Evolutionary conservation across 108 stramenopile species (phyloP).

Genomic region (Aurantiochytrium sp.): DNA sequence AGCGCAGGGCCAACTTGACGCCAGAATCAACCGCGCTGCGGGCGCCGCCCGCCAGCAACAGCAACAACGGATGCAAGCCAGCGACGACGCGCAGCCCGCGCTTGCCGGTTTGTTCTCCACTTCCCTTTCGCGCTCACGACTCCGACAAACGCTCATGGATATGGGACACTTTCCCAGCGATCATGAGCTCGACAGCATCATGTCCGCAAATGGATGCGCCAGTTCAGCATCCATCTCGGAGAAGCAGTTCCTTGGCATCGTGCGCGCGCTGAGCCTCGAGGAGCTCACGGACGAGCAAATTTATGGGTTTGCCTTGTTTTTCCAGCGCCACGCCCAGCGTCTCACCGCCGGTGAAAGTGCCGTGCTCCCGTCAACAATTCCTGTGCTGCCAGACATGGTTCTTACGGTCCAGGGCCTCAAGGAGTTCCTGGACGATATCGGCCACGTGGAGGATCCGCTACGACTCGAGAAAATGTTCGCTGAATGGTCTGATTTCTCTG

Average conservation of each 20-base stretch:
- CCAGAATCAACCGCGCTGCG: no score
- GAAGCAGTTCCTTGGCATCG: not conserved
- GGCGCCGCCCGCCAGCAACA: no score
- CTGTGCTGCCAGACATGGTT: not conserved
- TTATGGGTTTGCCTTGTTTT: not conserved
- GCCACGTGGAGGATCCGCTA: not conserved
- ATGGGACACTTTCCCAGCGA: conserved; percentile 10
- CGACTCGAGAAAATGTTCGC: not conserved
- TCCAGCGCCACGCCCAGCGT: not conserved
- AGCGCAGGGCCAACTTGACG: no score
- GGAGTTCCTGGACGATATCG: not conserved
- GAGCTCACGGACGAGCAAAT: not conserved
- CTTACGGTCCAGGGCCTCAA: not conserved
- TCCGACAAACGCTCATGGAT: not conserved
- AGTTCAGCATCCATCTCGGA: not conserved
- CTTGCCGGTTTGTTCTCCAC: not conserved
- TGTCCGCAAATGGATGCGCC: not conserved
- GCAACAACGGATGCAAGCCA: not conserved
- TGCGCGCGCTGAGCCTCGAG: not conserved
- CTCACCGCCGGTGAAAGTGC: not conserved
- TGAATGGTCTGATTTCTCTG: not conserved
- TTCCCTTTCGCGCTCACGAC: not conserved
- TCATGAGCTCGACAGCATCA: not conserved
- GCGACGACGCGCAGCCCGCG: not conserved
- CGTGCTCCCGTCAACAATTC: not conserved